phyloP scores from a whole-genome alignment of 1,284 basidiomycete species.

The Bondarzewia mesenterica region DNA sequence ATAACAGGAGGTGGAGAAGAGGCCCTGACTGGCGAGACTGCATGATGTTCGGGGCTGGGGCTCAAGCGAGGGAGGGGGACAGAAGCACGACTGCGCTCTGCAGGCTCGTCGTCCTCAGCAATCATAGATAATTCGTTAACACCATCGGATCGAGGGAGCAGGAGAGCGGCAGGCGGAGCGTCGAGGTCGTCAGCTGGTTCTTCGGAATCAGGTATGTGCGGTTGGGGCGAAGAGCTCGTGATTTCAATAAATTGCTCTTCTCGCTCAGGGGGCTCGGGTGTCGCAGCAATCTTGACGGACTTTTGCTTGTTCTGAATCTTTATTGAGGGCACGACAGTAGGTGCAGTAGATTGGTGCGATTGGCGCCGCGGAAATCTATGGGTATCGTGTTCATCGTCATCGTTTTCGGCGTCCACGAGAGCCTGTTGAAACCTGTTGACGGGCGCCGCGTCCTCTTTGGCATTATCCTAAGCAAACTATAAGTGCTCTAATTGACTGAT shows the following conservation, averaged over 20 bases:
- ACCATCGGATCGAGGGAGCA: constrained; percentile 9
- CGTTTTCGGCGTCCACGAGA: constrained; percentile 30
- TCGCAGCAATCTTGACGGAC: constrained; percentile 6
- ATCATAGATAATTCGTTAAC: constrained; percentile 54
- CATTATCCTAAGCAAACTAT: constrained; percentile 16
- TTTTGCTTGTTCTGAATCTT: constrained; percentile 4
- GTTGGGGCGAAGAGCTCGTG: constrained; percentile 7
- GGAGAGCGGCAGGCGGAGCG: neutral
- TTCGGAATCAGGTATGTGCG: constrained; percentile 2
- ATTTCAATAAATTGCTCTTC: constrained; percentile 6
- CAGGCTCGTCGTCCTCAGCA: constrained; percentile 58
- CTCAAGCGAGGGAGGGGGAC: constrained; percentile 1
- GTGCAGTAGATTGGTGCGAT: neutral
- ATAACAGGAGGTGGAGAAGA: neutral
- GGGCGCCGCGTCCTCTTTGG: constrained; percentile 35
- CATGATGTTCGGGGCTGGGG: neutral
- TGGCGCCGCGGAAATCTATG: neutral
- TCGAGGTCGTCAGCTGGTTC: constrained; percentile 1
- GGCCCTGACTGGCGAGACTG: no score
- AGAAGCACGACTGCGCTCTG: constrained; percentile 18
- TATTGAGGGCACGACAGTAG: neutral
- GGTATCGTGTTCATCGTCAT: neutral
- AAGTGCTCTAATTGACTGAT: neutral
- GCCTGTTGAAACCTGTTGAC: constrained; percentile 44
- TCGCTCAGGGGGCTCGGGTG: neutral